Conservation (phyloP, 768 basidiomycete genomes). For the Cystobasidium tubakii region DNA sequence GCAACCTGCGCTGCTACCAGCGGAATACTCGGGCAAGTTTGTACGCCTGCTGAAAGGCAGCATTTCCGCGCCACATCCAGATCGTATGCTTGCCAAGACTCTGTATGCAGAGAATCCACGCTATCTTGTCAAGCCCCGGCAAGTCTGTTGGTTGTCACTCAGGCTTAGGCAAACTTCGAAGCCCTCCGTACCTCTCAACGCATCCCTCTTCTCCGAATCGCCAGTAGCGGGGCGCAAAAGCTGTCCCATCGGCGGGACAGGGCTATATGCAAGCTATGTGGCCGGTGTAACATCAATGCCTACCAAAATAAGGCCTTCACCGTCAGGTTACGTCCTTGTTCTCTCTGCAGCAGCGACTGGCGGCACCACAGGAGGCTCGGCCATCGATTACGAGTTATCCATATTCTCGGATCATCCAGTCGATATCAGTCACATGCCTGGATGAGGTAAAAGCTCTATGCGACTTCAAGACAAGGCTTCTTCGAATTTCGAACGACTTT, state of each 20-base stretch:
- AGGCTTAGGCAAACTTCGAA: background rate
- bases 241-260: background rate
- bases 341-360: background rate
- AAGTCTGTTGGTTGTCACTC: background rate
- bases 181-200: background rate
- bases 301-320: background rate
- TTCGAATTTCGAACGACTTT: background rate
- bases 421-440: background rate
- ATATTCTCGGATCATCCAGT: constrained; percentile 7
- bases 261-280: constrained; percentile 17
- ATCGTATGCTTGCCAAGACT: background rate
- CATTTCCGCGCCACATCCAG: background rate
- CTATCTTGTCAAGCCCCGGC: background rate
- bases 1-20: background rate
- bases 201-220: background rate
- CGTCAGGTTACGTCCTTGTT: background rate
- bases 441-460: background rate
- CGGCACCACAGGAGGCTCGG: background rate
- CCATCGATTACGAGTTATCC: background rate
- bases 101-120: background rate
- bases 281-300: background rate
- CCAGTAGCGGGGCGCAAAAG: background rate
- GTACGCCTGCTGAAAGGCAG: background rate
- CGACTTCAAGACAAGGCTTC: background rate
- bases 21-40: constrained; percentile 17